phyloP scores from a whole-genome alignment of 192 early-diverging fungal genomes.

The Coemansia sp. region DNA sequence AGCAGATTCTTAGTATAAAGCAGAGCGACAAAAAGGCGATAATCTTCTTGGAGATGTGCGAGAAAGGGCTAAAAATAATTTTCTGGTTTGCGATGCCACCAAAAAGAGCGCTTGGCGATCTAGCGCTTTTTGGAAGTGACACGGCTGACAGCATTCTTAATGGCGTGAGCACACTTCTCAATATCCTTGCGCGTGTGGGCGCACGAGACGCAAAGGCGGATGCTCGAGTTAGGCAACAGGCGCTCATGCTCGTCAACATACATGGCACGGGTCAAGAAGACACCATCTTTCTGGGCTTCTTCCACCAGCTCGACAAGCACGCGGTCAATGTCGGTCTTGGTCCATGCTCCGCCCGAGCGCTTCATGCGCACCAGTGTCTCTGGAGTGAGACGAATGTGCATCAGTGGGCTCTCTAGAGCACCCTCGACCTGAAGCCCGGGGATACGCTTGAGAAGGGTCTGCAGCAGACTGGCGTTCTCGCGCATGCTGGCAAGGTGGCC shows the following conservation, averaged over 20 bases:
- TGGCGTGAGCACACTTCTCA: conserved; percentile 75
- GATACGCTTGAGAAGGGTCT: conserved; percentile 56
- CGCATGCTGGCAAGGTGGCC: conserved; percentile 54
- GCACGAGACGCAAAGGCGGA: conserved; percentile 76
- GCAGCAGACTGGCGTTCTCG: conserved; percentile 65
- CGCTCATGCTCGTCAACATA: conserved; percentile 83
- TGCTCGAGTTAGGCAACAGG: conserved; percentile 69
- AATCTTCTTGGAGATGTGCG: background rate
- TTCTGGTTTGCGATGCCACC: background rate
- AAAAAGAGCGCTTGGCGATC: background rate
- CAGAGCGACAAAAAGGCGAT: background rate
- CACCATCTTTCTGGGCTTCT: conserved; percentile 72
- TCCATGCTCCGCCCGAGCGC: conserved; percentile 57
- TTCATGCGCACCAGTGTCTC: conserved; percentile 63
- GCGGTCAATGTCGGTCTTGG: conserved; percentile 47
- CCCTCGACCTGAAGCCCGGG: conserved; percentile 56
- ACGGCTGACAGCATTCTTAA: conserved; percentile 67
- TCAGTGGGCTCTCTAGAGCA: conserved; percentile 60
- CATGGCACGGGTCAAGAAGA: conserved; percentile 84
- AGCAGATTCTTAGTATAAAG: background rate
- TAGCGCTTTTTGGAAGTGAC: conserved; percentile 51
- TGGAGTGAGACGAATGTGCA: conserved; percentile 70
- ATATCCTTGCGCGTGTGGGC: conserved; percentile 79
- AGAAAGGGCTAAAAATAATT: background rate
- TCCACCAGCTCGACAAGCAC: conserved; percentile 82